Percentiles rank a stretch among this genome's conserved stretches.
Conservation (phyloP, 2,329 filamentous ascomycete species). For the Pyrenochaeta sp. region DNA sequence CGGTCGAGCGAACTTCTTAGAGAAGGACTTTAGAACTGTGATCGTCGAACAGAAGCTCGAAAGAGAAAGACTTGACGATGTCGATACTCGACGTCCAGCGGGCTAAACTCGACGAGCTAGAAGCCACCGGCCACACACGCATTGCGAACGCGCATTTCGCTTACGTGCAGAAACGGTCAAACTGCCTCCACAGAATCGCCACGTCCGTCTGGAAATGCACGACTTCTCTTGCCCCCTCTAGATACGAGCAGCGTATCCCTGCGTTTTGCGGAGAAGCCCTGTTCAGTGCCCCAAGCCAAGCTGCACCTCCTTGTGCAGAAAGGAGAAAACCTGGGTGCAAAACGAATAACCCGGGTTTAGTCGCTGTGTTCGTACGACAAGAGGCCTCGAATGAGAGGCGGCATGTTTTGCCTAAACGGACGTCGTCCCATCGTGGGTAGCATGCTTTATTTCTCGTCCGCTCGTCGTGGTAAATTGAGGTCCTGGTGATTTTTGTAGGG, state of each 20-base stretch:
- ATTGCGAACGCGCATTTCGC: constrained; percentile 2
- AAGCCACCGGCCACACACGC: constrained; percentile 1
- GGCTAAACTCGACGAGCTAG: neutral
- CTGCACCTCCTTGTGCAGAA: neutral
- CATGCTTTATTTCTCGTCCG: neutral
- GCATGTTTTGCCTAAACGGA: constrained; percentile 12
- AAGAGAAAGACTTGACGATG: neutral
- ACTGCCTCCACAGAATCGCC: neutral
- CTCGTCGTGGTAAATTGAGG: neutral
- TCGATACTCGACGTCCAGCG: neutral
- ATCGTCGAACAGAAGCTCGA: neutral
- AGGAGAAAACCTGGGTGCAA: constrained; percentile 16
- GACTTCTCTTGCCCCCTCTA: too few species aligned
- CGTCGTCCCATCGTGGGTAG: neutral
- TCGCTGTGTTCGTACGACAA: constrained; percentile 1
- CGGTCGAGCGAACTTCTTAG: neutral
- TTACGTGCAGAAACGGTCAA: neutral
- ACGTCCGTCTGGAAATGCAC: constrained; percentile 1
- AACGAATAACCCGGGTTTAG: constrained; percentile 6
- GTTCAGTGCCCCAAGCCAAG: constrained; percentile 2
- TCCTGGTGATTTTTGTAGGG: too few species aligned
- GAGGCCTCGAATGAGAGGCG: constrained; percentile 4
- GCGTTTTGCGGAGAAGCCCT: constrained; percentile 26
- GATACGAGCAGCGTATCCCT: too few species aligned
- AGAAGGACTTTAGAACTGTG: neutral